Evolutionary conservation across 371 early-diverging fungal genomes (phyloP), one percentile per base, ranked within the genome.

Genomic region (Dinochytrium kinnereticum): DNA sequence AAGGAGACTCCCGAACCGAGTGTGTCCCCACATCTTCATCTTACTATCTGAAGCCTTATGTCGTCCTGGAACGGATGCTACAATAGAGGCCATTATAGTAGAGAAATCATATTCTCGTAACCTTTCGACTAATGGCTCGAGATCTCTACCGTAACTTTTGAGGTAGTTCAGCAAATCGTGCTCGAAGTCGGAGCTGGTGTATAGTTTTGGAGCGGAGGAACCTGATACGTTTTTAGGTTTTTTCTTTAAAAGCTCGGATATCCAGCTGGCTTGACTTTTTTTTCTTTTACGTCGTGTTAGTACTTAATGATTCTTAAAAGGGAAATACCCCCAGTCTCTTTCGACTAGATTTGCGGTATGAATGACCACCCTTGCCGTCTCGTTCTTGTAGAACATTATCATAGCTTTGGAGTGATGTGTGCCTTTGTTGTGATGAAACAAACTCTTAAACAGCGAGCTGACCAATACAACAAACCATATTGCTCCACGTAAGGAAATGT

Each of bases 321-420:
- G 44, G 17, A 68, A 51, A 33, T 3, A 40, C 87, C 85, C 83
- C 91, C 90, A 91, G 76, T 91, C 91, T 24, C 72, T 77, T 19
- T 77, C 73, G 61, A 89, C 86, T 71, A 89, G 72, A 61, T 91
- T 91, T 26, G 91, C 91, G 0, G 91, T 91, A 36, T 86, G 86
- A 1, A 91, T 80, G n/a, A 87, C 81, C 19, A 91, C 51, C 17
- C 81, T 81, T 69, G 84, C 77, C 0, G 81, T 81, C 15, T 78
- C 76, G 40, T 85, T 79, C 2, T 76, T 64, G 65, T 86, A 87
- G 70, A 88, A 85, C 5, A 91, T 55, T 0, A 89, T 34, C 89
- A 91, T 89, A 0, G 87, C 85, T 78, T 91, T 91, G 24, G 90
- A 85, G 68, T 91, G 91, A 76, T 90, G 90, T 1, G 88, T 88